phyloP scores from a whole-genome alignment of 2,329 filamentous ascomycete species.

The Clonostachys solani region DNA sequence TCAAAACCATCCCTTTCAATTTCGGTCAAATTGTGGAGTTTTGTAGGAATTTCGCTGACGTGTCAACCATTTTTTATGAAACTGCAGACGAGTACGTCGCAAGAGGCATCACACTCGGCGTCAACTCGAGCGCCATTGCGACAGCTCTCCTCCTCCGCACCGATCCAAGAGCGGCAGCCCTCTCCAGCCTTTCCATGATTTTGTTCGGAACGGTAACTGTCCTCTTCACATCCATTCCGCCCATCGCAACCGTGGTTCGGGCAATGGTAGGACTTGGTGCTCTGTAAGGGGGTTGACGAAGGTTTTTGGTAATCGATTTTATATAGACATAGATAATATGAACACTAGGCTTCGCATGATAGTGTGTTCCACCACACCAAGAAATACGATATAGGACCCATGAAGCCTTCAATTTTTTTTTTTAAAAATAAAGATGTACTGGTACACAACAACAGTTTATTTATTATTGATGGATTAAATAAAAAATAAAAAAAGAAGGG shows the following conservation, averaged over 20 bases:
- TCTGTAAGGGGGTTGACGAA: not conserved
- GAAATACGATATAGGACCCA: too few species aligned
- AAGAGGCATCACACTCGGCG: conserved; percentile 56
- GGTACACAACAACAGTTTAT: too few species aligned
- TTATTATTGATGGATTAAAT: too few species aligned
- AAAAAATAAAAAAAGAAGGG: conserved; percentile 18
- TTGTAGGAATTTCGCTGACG: not conserved
- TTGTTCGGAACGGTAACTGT: conserved; percentile 57
- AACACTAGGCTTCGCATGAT: too few species aligned
- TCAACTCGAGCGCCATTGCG: conserved; percentile 55
- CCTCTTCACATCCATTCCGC: conserved; percentile 52
- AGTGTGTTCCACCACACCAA: too few species aligned
- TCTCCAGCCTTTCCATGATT: conserved; percentile 57
- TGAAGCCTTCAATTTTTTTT: too few species aligned
- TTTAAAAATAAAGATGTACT: too few species aligned
- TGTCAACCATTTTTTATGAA: not conserved
- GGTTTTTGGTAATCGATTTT: not conserved
- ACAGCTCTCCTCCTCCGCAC: conserved; percentile 51
- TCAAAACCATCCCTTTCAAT: too few species aligned
- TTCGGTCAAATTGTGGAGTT: too few species aligned
- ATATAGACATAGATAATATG: not conserved
- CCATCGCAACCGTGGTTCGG: conserved; percentile 38
- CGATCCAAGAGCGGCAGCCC: conserved; percentile 54
- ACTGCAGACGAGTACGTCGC: conserved; percentile 59
- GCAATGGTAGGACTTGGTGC: not conserved